Evolutionary conservation across 139 green algal genomes (phyloP), one percentile per base, ranked within the genome.

Genomic region (Eudorina sp.): DNA sequence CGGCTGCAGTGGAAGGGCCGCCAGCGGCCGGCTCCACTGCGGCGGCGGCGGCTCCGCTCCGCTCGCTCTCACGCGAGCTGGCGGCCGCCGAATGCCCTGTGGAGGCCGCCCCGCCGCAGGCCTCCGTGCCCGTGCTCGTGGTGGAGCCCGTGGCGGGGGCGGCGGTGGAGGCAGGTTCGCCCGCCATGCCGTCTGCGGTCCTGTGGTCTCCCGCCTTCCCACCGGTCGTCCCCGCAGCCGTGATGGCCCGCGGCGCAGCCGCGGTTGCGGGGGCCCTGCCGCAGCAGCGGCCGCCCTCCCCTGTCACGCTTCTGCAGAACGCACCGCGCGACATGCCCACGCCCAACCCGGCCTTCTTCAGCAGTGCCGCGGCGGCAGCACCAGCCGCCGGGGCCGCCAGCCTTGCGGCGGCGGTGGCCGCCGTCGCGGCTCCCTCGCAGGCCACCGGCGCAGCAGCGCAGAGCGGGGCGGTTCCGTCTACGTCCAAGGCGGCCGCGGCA

Each of bases 331-430:
- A 86, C 29, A 29, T 62, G 58, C 80, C 80, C 14, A 86, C 80
- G 19, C 80, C 79, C 14, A 85, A 76, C 79, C 79, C 80, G 0
- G 80, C 60, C 43, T 77, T 76, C 60, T 55, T 86, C 53, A 76
- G 43, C 55, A 45, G 48, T 18, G 40, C 18, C n/a, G n/a, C n/a
- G n/a, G n/a, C n/a, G 1, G 0, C 40, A 23, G 18, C 36, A 0
- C 21, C 27, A 0, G n/a, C 18, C 0, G 19, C 60, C 1, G 40
- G 60, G 3, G 1, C 58, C 29, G 23, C 41, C 1, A 18, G 34
- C 9, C 62, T 86, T 13, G 80, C 60, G 8, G 80, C 80, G 2
- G 80, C 80, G 0, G 58, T 86, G 0, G 45, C 60, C 3, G 80
- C 43, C 1, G 43, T 86, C 48, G 78, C 60, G 80, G 80, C 19